Base-by-base conservation (phyloP, 2,329 filamentous ascomycete species). In the Diaporthe ilicicola region DNA sequence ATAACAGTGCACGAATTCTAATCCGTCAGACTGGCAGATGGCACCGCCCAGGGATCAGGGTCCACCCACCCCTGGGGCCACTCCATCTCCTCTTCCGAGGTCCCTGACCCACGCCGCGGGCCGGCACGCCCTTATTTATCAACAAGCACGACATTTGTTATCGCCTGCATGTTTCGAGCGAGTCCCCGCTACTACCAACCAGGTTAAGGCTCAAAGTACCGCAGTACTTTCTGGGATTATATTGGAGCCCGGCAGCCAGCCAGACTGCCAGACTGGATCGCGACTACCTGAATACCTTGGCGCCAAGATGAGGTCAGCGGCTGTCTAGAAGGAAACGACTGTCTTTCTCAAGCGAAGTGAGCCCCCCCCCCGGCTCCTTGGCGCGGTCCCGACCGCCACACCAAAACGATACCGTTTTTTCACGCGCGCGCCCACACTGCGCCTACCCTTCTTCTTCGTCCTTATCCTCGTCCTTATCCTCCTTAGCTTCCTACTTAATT, bases 121-220 rank as follows among this genome's bases (percentile, higher is more conserved):
- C 59, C 59, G 59, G 44, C 10, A 15, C 59, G 59, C 29, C 8
- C 12, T 27, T 29, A 34, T 27, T 48, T 62, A 27, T 64, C 59
- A 34, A 13, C 27, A 34, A 29, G 39, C 59, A 64, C 59, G 59
- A 37, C 59, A 64, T 50, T n/a, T 22, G 42, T 62, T 62, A 62
- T 62, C 59, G 59, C 9, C 29, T 34, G 44, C 29, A 24, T 29
- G 59, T 37, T 50, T 64, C 29, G 59, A 27, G 44, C 8, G n/a
- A 37, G 1, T 3, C 24, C 27, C 44, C 59, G 29, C 59, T 64
- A 64, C 27, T 4, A 24, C 59, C 12, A 48, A 64, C n/a, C n/a
- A n/a, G n/a, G n/a, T n/a, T n/a, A n/a, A n/a, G n/a, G n/a, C n/a
- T n/a, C 22, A 1, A 13, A n/a, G 59, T n/a, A 24, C 24, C 13